Conservation (phyloP, 176 grass and related monocot genomes). For the Metroxylon sagu region DNA sequence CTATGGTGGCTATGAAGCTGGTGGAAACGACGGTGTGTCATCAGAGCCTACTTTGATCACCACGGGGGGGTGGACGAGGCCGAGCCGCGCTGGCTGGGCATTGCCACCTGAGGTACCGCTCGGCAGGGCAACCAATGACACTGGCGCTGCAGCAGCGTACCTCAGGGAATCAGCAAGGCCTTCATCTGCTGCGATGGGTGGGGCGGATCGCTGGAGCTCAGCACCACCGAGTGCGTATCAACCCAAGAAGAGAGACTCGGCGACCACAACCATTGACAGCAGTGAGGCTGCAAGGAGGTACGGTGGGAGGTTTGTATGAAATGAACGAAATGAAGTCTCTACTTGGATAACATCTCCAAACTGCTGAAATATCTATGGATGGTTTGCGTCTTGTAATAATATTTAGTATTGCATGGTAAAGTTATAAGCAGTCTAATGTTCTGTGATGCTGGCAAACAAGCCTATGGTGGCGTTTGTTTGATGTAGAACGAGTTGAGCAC, state of each 20-base stretch:
- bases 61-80: neutral
- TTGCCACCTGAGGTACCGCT: neutral
- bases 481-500: too few species aligned
- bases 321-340: too few species aligned
- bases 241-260: neutral
- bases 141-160: neutral
- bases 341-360: too few species aligned
- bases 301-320: conserved; percentile 6
- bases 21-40: neutral
- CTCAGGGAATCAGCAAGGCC: neutral
- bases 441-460: too few species aligned
- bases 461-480: too few species aligned
- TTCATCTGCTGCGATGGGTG: neutral
- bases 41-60: neutral
- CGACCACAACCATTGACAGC: neutral
- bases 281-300: conserved; percentile 14
- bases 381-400: too few species aligned
- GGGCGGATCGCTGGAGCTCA: neutral
- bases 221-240: neutral
- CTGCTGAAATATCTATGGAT: too few species aligned
- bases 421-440: too few species aligned
- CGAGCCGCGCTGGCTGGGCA: neutral
- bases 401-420: too few species aligned
- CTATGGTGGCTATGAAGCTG: neutral
- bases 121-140: neutral